These are phyloP conservation scores for Thalassiosira profunda DNA, from an alignment of 108 stramenopile genomes.

Conservation along the genomic window DNA sequence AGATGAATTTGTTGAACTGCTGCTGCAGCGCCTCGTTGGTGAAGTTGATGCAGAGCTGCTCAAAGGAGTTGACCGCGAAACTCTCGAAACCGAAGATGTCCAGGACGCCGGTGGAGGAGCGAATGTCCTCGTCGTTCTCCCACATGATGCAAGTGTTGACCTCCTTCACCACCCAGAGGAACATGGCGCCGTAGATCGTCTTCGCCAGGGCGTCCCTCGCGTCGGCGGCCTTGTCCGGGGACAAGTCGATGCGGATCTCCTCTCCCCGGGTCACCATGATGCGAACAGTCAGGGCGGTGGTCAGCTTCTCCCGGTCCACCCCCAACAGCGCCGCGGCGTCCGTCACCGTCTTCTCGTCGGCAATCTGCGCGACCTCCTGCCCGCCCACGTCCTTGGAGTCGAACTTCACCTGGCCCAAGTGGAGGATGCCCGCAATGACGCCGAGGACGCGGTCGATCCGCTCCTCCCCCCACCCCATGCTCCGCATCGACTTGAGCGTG, in stretches of 20 bases:
- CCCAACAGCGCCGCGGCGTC: slow-evolving; percentile 83
- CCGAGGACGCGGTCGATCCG: slow-evolving; percentile 73
- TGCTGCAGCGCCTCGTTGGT: slow-evolving; percentile 99
- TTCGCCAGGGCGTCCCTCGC: slow-evolving; percentile 96
- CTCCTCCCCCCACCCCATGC: slow-evolving; percentile 80
- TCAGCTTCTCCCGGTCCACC: slow-evolving; percentile 78
- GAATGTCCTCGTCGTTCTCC: slow-evolving; percentile 80
- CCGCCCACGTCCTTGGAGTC: slow-evolving; percentile 61
- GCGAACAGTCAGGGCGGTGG: slow-evolving; percentile 79
- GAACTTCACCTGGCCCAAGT: slow-evolving; percentile 91
- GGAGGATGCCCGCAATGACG: slow-evolving; percentile 90
- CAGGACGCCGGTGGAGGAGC: slow-evolving; percentile 93
- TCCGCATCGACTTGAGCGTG: slow-evolving; percentile 85
- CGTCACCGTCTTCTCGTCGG: slow-evolving; percentile 64
- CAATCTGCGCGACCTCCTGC: slow-evolving; percentile 70
- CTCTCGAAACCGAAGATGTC: slow-evolving; percentile 99
- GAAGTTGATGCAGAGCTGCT: slow-evolving; percentile 99
- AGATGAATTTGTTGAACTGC: slow-evolving; percentile 99
- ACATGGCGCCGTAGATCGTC: slow-evolving; percentile 93
- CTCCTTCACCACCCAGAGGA: slow-evolving; percentile 89
- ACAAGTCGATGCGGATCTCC: slow-evolving; percentile 77
- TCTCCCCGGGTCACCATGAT: slow-evolving; percentile 87
- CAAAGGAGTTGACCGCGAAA: slow-evolving; percentile 96
- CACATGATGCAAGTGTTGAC: slow-evolving; percentile 91
- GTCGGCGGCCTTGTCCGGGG: slow-evolving; percentile 80